Percentiles rank a stretch among this genome's conserved stretches.
Conservation (phyloP, 2,329 filamentous ascomycete species). For the Ascochyta pisi region DNA sequence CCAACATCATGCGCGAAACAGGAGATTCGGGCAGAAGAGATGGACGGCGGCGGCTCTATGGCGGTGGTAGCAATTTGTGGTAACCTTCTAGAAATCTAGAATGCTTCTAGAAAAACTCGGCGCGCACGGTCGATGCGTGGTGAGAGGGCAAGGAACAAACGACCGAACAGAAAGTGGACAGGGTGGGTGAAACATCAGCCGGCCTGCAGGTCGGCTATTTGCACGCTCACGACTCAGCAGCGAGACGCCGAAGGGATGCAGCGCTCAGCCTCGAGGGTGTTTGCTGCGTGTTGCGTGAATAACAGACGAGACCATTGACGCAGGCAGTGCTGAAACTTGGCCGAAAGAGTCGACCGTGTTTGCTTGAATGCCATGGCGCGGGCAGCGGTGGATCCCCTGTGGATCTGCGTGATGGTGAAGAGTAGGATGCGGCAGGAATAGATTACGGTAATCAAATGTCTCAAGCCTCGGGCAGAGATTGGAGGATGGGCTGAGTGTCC, state of each 20-base stretch:
- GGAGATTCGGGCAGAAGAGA: conserved; percentile 29
- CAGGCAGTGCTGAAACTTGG: conserved; percentile 13
- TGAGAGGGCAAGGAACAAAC: conserved; percentile 21
- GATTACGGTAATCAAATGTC: conserved; percentile 32
- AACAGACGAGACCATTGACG: conserved; percentile 16
- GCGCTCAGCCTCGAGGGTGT: background rate
- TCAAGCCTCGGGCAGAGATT: conserved; percentile 26
- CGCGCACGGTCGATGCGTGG: conserved; percentile 27
- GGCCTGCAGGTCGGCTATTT: conserved; percentile 1
- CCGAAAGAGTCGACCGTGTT: conserved; percentile 3
- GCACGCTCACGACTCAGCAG: conserved; percentile 10
- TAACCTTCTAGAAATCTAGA: conserved; percentile 44
- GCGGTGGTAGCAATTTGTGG: conserved; percentile 31
- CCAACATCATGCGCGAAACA: conserved; percentile 28
- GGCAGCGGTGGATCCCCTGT: conserved; percentile 14
- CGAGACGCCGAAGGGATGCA: conserved; percentile 8
- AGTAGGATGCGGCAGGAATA: conserved; percentile 28
- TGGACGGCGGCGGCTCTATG: conserved; percentile 32
- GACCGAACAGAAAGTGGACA: background rate
- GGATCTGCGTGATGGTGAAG: conserved; percentile 33
- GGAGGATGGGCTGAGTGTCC: conserved; percentile 30
- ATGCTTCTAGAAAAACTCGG: conserved; percentile 30
- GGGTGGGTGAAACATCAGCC: conserved; percentile 33
- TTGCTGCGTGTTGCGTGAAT: conserved; percentile 13
- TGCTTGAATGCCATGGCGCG: conserved; percentile 13